Conservation (phyloP, 78 protist species). For the Dictyostelium brefeldianum region DNA sequence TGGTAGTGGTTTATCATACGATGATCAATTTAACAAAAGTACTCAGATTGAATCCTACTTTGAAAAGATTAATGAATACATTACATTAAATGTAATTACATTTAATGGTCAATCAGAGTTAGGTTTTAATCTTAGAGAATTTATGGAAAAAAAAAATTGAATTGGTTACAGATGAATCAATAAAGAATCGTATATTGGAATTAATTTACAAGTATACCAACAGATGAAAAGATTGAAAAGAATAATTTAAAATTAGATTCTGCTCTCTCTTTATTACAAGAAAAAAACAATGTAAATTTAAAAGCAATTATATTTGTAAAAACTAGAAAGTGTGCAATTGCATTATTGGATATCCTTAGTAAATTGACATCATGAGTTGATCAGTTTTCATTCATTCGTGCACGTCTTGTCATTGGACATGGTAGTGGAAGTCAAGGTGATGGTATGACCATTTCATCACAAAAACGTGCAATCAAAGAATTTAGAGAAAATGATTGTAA, state of each 20-base stretch:
- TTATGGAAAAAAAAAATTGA: too few species aligned
- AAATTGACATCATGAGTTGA: too few species aligned
- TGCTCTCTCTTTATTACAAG: not conserved
- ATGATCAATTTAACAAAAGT: too few species aligned
- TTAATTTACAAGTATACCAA: not conserved
- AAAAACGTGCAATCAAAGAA: not conserved
- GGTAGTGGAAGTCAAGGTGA: not conserved
- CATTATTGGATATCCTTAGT: not conserved
- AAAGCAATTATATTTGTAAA: constrained; percentile 33
- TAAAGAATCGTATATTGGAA: too few species aligned
- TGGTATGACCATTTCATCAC: constrained; percentile 8
- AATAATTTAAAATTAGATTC: constrained; percentile 20
- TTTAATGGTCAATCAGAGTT: not conserved
- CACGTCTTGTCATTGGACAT: constrained; percentile 17
- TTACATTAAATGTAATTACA: not conserved
- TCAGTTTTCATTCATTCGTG: not conserved
- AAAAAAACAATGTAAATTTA: not conserved
- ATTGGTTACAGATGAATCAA: too few species aligned
- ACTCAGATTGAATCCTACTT: not conserved
- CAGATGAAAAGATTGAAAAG: not conserved
- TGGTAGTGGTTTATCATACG: too few species aligned
- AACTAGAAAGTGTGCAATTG: not conserved
- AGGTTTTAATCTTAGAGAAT: too few species aligned
- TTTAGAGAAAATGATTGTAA: constrained; percentile 13
- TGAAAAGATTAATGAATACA: not conserved